These are phyloP conservation scores for Penicillium sp. DNA, from an alignment of 2,329 filamentous ascomycete species.

Conservation along the genomic window DNA sequence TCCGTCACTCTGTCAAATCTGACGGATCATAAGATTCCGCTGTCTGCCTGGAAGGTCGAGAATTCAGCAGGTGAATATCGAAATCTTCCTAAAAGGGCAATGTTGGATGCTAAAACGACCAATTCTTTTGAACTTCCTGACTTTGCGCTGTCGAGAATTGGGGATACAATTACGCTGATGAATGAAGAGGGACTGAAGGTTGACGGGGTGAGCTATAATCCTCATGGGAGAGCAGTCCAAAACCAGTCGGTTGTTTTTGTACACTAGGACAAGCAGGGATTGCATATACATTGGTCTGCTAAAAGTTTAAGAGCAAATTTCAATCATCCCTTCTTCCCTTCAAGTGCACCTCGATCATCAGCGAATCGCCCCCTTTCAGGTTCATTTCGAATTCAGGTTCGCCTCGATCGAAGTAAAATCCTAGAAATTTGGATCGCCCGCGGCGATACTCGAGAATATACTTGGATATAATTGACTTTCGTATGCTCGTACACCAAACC, in stretches of 20 bases:
- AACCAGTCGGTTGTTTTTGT: constrained; percentile 10
- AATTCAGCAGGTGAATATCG: constrained; percentile 16
- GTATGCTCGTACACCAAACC: no score
- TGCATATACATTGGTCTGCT: no score
- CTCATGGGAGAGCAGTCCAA: background rate
- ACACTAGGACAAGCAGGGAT: constrained; percentile 1
- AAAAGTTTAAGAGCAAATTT: no score
- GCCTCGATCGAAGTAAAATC: no score
- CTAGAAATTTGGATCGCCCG: no score
- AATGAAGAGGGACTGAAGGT: constrained; percentile 20
- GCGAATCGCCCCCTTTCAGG: no score
- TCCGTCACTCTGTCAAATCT: constrained; percentile 17
- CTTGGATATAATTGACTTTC: no score
- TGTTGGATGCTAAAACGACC: constrained; percentile 9
- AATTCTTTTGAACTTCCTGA: constrained; percentile 9
- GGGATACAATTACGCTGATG: constrained; percentile 21
- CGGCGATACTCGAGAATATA: no score
- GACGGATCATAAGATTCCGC: constrained; percentile 10
- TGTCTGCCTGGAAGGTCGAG: constrained; percentile 15
- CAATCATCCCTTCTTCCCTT: no score
- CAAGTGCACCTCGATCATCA: no score
- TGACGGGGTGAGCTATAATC: constrained; percentile 19
- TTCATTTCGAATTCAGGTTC: no score
- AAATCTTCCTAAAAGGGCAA: constrained; percentile 9
- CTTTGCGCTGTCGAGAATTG: constrained; percentile 9